Evolutionary conservation across 495 filamentous ascomycete genomes (phyloP), one percentile per base, ranked within the genome.

Genomic region (Aspergillus sclerotioniger): DNA sequence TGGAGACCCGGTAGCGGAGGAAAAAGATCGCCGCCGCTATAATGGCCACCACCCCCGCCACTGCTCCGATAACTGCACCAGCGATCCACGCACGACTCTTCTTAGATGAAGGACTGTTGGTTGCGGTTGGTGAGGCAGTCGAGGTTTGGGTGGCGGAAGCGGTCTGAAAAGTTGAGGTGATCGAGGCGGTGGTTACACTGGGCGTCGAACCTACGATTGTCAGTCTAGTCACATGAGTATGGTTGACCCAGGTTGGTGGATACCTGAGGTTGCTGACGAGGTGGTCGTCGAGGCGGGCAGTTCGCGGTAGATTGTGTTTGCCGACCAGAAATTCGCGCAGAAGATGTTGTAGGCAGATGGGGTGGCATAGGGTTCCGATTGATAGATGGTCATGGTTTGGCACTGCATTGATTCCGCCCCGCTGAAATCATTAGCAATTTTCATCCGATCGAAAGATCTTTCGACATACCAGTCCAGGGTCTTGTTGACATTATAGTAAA

Each of bases 351-450:
- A 57, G 10, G 53, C 59, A 7, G 54, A 21, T 21, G 59, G 59
- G 3, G 25, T 32, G n/a, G 13, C 51, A 29, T 39, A 61, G 37
- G 54, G 53, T 12, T 25, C 17, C 8, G 59, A 25, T 45, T 57
- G 37, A 33, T 45, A 57, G 21, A 61, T 61, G 25, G 59, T 53
- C 54, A 61, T 61, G 13, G 59, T 61, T 5, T 43, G 49, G 25
- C 53, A 56, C 13, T 17, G 20, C 20, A 46, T 39, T 25, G 28
- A 45, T 31, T 19, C 21, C 6, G n/a, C 6, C 6, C 3, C 21
- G 5, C 8, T 13, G 17, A 13, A 17, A 37, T 47, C 47, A 20
- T 35, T 7, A 19, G 39, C 43, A 15, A 44, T 4, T 19, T 19
- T 13, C 15, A 3, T 29, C 20, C 19, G 16, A 16, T 10, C 20